Conservation (phyloP, 1,284 basidiomycete species). For the Fistulinella cinereoalba region DNA sequence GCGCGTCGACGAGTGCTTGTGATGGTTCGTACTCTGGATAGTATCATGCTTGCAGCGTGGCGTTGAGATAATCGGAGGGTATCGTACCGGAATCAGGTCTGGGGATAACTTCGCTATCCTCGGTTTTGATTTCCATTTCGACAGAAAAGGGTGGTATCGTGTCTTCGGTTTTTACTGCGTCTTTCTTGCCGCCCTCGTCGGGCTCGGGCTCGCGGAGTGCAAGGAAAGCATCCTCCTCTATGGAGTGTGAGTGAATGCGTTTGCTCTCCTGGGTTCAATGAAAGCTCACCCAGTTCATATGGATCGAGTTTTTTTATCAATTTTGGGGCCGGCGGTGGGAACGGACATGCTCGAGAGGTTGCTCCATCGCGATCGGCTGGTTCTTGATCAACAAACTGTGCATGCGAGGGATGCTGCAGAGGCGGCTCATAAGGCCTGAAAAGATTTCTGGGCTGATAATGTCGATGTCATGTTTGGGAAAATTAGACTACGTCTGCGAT, state of each 20-base stretch:
- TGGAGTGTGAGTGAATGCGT: neutral
- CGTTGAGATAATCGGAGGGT: neutral
- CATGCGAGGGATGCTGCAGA: conserved; percentile 18
- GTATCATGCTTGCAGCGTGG: conserved; percentile 5
- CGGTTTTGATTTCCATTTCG: conserved; percentile 21
- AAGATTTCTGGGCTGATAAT: conserved; percentile 4
- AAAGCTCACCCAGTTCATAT: conserved; percentile 26
- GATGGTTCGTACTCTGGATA: neutral
- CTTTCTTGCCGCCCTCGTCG: conserved; percentile 4
- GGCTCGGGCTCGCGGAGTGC: conserved; percentile 12
- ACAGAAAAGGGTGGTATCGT: neutral
- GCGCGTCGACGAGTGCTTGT: neutral
- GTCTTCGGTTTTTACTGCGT: conserved; percentile 2
- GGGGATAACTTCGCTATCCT: conserved; percentile 3
- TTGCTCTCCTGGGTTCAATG: neutral
- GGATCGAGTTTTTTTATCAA: conserved; percentile 29
- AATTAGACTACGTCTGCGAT: too few relatives aligned
- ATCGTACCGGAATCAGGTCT: neutral
- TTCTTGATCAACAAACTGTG: conserved; percentile 4
- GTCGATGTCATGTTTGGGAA: neutral
- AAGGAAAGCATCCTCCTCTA: conserved; percentile 29
- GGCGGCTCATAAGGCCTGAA: conserved; percentile 31
- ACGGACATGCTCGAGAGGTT: neutral
- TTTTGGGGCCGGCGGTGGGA: conserved; percentile 9
- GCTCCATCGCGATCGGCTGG: neutral